These are phyloP conservation scores for Candida nonsorbophila DNA, from an alignment of 805 yeast genomes.

Conservation along the genomic window DNA sequence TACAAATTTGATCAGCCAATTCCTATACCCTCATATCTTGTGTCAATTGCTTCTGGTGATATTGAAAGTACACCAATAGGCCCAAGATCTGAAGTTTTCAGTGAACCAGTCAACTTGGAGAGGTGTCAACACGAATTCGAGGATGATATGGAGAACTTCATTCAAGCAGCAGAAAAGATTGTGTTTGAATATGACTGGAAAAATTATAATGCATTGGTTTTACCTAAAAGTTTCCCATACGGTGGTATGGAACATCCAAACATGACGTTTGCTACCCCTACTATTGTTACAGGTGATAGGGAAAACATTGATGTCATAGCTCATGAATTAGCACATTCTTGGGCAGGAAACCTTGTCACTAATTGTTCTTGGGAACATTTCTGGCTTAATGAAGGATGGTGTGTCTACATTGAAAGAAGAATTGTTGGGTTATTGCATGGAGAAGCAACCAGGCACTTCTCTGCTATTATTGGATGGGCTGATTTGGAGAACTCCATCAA, in stretches of 20 bases:
- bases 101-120: slow-evolving; percentile 65
- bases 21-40: slow-evolving; percentile 81
- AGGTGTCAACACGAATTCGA: slow-evolving; percentile 77
- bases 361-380: slow-evolving; percentile 91
- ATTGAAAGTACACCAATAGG: slow-evolving; percentile 64
- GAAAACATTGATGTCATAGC: slow-evolving; percentile 87
- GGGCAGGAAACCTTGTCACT: slow-evolving; percentile 90
- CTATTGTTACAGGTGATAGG: slow-evolving; percentile 77
- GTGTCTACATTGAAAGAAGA: slow-evolving; percentile 84
- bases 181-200: slow-evolving; percentile 83
- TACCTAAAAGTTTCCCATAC: slow-evolving; percentile 75
- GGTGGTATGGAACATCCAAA: slow-evolving; percentile 97
- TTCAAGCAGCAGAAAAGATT: slow-evolving; percentile 68
- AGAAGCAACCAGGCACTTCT: slow-evolving; percentile 69
- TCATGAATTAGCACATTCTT: slow-evolving; percentile 88
- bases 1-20: slow-evolving; percentile 58
- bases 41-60: slow-evolving; percentile 84
- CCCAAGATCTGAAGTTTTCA: slow-evolving; percentile 78
- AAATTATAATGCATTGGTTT: slow-evolving; percentile 71
- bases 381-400: slow-evolving; percentile 96
- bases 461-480: slow-evolving; percentile 85
- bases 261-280: slow-evolving; percentile 86
- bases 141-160: slow-evolving; percentile 75
- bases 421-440: slow-evolving; percentile 77
- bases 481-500: slow-evolving; percentile 64